These are phyloP conservation scores for Lentinus tigrinus DNA, from an alignment of 768 basidiomycete genomes.

Conservation along the genomic window DNA sequence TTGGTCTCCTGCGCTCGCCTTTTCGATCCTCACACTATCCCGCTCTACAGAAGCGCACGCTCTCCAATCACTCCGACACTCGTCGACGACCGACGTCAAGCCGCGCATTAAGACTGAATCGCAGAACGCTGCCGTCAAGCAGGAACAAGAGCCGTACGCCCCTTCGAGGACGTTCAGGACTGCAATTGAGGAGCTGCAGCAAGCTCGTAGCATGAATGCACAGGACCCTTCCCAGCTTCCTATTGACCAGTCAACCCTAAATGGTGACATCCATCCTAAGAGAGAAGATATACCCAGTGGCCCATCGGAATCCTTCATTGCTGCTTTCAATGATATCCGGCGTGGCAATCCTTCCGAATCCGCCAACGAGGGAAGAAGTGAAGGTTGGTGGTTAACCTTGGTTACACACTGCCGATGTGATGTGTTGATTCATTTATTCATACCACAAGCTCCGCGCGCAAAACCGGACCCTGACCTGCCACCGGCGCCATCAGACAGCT, in stretches of 20 bases:
- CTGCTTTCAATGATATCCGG: conserved; percentile 4
- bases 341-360: neutral
- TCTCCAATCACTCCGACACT: conserved; percentile 9
- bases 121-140: neutral
- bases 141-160: neutral
- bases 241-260: neutral
- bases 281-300: neutral
- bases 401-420: neutral
- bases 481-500: neutral
- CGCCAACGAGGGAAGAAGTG: neutral
- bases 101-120: conserved; percentile 9
- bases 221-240: neutral
- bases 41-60: conserved; percentile 12
- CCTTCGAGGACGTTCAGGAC: conserved; percentile 6
- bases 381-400: too few species aligned
- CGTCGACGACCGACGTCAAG: neutral
- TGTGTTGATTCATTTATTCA: neutral
- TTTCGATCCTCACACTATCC: neutral
- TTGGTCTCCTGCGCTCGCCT: neutral
- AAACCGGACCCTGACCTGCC: conserved; percentile 9
- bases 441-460: neutral
- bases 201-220: neutral
- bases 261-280: neutral
- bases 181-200: neutral
- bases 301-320: conserved; percentile 12